These are phyloP conservation scores for Aspergillus candidus DNA, from an alignment of 2,329 filamentous ascomycete species.

Conservation along the genomic window DNA sequence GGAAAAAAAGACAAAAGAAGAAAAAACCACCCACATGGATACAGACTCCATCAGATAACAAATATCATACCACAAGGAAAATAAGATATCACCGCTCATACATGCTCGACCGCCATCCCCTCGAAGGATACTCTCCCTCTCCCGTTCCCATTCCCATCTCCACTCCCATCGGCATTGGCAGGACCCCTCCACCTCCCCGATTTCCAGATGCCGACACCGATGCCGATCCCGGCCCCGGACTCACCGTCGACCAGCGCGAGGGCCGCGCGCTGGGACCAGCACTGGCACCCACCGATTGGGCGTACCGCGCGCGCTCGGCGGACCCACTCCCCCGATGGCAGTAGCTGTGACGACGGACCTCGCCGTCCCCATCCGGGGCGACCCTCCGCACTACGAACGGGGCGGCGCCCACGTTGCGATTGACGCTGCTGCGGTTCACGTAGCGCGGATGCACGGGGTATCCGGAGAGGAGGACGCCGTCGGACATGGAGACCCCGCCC, in stretches of 20 bases:
- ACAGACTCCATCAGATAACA: too few relatives aligned
- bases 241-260: too few relatives aligned
- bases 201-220: background rate
- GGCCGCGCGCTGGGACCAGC: too few relatives aligned
- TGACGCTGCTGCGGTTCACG: conserved; percentile 8
- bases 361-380: conserved; percentile 1
- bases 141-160: background rate
- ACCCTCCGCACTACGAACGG: background rate
- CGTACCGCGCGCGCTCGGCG: too few relatives aligned
- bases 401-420: conserved; percentile 9
- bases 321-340: too few relatives aligned
- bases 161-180: background rate
- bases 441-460: conserved; percentile 12
- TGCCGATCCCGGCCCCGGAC: too few relatives aligned
- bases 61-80: too few relatives aligned
- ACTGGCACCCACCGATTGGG: too few relatives aligned
- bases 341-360: conserved; percentile 12
- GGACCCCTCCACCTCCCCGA: conserved; percentile 5
- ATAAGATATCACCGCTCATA: conserved; percentile 9
- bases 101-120: conserved; percentile 9
- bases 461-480: conserved; percentile 8
- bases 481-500: background rate
- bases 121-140: conserved; percentile 7
- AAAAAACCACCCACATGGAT: too few relatives aligned
- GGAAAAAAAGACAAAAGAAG: too few relatives aligned